These are phyloP conservation scores for Curvularia spicifera DNA, from an alignment of 2,329 filamentous ascomycete species.

Conservation along the genomic window DNA sequence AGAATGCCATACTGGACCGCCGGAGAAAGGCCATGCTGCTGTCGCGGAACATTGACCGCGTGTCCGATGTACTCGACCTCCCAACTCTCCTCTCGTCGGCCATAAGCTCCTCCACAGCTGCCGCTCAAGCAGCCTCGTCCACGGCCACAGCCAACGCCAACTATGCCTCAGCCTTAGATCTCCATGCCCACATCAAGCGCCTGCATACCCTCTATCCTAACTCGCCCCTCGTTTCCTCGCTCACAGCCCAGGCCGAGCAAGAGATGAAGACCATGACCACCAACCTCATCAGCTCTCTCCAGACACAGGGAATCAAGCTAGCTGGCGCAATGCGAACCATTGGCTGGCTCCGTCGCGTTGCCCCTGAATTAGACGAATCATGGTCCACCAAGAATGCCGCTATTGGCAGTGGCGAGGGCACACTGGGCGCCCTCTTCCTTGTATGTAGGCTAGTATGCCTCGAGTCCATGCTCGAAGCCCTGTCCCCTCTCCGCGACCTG, in stretches of 20 bases:
- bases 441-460: slow-evolving; percentile 84
- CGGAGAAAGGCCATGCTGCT: slow-evolving; percentile 82
- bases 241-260: slow-evolving; percentile 78
- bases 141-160: slow-evolving; percentile 63
- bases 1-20: slow-evolving; percentile 68
- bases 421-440: slow-evolving; percentile 82
- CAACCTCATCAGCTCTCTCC: slow-evolving; percentile 79
- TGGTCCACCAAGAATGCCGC: slow-evolving; percentile 39
- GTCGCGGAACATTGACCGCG: slow-evolving; percentile 83
- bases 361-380: slow-evolving; percentile 73
- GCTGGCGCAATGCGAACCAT: slow-evolving; percentile 89
- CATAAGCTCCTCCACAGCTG: slow-evolving; percentile 64
- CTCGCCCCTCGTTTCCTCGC: slow-evolving; percentile 74
- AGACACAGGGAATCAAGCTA: slow-evolving; percentile 80
- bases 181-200: slow-evolving; percentile 91
- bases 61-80: slow-evolving; percentile 89
- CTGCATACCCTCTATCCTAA: slow-evolving; percentile 82
- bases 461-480: slow-evolving; percentile 76
- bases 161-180: slow-evolving; percentile 87
- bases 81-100: slow-evolving; percentile 84
- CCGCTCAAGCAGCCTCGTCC: slow-evolving; percentile 50
- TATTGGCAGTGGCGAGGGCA: slow-evolving; percentile 61
- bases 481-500: slow-evolving; percentile 84
- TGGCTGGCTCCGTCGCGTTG: slow-evolving; percentile 85
- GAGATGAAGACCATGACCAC: slow-evolving; percentile 89